A percentile compares a stretch with the other conserved stretches of the same genome.
Evolutionary conservation across 768 basidiomycete species (phyloP).

Genomic region (Mycena amicta): DNA sequence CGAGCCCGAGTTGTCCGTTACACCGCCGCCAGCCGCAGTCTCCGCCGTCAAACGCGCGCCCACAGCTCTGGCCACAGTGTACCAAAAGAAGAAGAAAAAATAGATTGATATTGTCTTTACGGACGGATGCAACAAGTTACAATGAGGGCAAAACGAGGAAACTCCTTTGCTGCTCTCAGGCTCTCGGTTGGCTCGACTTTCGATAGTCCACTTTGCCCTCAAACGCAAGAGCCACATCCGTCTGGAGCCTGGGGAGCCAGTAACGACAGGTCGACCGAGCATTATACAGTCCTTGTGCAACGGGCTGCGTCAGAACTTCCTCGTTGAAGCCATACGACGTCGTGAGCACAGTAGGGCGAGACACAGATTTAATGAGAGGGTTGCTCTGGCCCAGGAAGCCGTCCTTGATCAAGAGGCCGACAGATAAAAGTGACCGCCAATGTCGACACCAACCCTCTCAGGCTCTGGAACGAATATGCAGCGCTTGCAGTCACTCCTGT

Average conservation of each 20-base stretch:
- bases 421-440: not conserved
- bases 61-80: no score
- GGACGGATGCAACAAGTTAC: not conserved
- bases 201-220: not conserved
- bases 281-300: conserved; percentile 27
- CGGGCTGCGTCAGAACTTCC: conserved; percentile 1
- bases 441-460: not conserved
- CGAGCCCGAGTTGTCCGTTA: no score
- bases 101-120: not conserved
- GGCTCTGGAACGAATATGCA: no score
- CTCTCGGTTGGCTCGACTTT: not conserved
- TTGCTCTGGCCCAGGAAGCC: conserved; percentile 28
- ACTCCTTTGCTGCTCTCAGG: not conserved
- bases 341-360: conserved; percentile 20
- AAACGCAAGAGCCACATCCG: conserved; percentile 27
- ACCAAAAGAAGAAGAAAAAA: no score
- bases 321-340: conserved; percentile 28
- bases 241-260: conserved; percentile 36
- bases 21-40: no score
- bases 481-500: no score
- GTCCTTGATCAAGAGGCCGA: not conserved
- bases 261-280: conserved; percentile 29
- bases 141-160: not conserved
- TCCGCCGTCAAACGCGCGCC: no score
- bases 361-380: conserved; percentile 14